phyloP scores from a whole-genome alignment of 2,329 filamentous ascomycete genomes.

The Alternaria conjuncta region DNA sequence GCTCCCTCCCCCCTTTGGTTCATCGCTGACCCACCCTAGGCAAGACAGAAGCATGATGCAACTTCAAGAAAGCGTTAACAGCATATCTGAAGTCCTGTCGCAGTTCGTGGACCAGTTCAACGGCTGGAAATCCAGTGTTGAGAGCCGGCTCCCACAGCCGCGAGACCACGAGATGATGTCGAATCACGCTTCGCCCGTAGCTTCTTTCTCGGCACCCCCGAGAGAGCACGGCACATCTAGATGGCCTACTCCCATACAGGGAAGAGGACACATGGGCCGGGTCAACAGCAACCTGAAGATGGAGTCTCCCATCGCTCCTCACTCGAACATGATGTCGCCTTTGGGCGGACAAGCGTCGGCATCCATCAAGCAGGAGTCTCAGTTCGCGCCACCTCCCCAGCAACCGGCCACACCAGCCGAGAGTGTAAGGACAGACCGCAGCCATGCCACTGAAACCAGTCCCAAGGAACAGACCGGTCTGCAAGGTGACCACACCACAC shows the following conservation, averaged over 20 bases:
- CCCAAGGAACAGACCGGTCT: slow-evolving; percentile 56
- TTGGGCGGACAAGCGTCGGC: slow-evolving; percentile 29
- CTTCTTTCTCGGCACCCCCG: slow-evolving; percentile 28
- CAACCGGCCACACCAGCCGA: slow-evolving; percentile 45
- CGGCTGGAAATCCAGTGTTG: slow-evolving; percentile 42
- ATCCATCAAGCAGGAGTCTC: slow-evolving; percentile 41
- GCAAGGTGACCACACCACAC: slow-evolving; percentile 85
- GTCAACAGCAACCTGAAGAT: slow-evolving; percentile 43
- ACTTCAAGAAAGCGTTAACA: slow-evolving; percentile 54
- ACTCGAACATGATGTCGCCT: slow-evolving; percentile 40
- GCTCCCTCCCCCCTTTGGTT: not conserved
- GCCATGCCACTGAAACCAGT: slow-evolving; percentile 18
- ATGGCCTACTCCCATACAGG: slow-evolving; percentile 40
- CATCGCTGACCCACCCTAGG: slow-evolving; percentile 32
- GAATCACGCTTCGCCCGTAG: slow-evolving; percentile 41
- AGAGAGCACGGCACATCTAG: slow-evolving; percentile 36
- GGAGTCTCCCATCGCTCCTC: slow-evolving; percentile 38
- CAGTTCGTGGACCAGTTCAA: slow-evolving; percentile 41
- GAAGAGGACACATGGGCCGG: slow-evolving; percentile 31
- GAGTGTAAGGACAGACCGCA: slow-evolving; percentile 38
- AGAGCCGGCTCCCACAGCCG: slow-evolving; percentile 32
- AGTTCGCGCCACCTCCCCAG: slow-evolving; percentile 26
- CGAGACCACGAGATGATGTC: slow-evolving; percentile 23
- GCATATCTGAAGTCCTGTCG: slow-evolving; percentile 39
- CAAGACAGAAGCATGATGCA: slow-evolving; percentile 60